A percentile compares a stretch with the other conserved stretches of the same genome.
These are phyloP conservation scores for Neurospora sp. DNA, from an alignment of 495 filamentous ascomycete species.

Conservation along the genomic window DNA sequence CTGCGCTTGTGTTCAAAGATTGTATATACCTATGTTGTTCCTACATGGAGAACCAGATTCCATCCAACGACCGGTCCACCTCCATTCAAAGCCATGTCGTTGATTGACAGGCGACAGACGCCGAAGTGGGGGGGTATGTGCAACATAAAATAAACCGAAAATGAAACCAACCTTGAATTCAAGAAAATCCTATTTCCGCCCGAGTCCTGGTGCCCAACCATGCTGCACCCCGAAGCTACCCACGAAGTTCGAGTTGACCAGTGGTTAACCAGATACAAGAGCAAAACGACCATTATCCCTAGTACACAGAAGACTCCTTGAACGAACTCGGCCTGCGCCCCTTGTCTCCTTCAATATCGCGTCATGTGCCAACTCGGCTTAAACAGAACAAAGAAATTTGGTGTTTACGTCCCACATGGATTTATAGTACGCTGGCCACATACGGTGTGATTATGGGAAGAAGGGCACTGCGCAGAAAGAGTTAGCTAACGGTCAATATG, in stretches of 20 bases:
- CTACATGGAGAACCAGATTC: conserved; percentile 6
- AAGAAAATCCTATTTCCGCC: not conserved
- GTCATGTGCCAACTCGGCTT: not conserved
- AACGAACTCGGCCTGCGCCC: not conserved
- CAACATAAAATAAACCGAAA: conserved; percentile 10
- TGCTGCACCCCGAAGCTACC: not conserved
- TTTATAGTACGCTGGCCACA: conserved; percentile 37
- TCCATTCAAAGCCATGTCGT: conserved; percentile 5
- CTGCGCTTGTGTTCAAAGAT: not conserved
- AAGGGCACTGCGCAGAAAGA: conserved; percentile 12
- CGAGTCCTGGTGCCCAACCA: not conserved
- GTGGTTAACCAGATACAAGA: not conserved
- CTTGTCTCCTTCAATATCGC: not conserved
- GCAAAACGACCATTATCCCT: not conserved
- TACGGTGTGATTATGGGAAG: conserved; percentile 47
- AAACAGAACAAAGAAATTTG: not conserved
- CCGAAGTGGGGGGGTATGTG: conserved; percentile 15
- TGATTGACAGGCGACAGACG: conserved; percentile 5
- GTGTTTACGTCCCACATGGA: not conserved
- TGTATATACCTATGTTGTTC: conserved; percentile 6
- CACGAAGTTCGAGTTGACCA: not conserved
- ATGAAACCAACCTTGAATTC: conserved; percentile 1
- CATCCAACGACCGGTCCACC: conserved; percentile 3
- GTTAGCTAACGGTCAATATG: conserved; percentile 1
- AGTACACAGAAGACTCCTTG: not conserved